Percentiles rank a stretch among this genome's conserved stretches.
Evolutionary conservation across 2,329 filamentous ascomycete genomes (phyloP).

Genomic region (Emericellopsis cladophorae): DNA sequence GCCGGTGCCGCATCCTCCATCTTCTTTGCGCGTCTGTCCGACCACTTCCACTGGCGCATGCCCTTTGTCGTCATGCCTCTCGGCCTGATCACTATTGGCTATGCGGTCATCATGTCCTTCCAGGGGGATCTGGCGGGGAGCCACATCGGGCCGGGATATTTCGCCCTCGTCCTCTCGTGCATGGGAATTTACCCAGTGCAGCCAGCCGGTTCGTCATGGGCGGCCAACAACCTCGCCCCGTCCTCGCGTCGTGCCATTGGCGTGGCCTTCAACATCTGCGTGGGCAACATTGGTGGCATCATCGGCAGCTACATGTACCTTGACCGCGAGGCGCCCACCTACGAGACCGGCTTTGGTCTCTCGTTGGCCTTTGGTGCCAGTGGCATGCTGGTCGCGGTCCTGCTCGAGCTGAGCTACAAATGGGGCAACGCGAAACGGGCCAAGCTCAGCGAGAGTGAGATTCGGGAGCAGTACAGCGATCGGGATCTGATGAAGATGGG

Average conservation of each 20-base stretch:
- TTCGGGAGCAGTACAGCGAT: slow-evolving; percentile 6
- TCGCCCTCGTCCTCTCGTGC: slow-evolving; percentile 61
- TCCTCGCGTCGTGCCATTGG: slow-evolving; percentile 51
- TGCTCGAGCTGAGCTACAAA: slow-evolving; percentile 14
- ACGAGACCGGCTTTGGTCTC: slow-evolving; percentile 17
- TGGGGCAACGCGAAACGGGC: slow-evolving; percentile 9
- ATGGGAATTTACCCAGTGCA: slow-evolving; percentile 67
- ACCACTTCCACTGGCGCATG: slow-evolving; percentile 51
- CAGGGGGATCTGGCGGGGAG: slow-evolving; percentile 45
- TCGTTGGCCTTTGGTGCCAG: slow-evolving; percentile 11
- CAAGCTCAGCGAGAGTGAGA: slow-evolving; percentile 8
- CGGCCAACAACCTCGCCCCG: slow-evolving; percentile 59
- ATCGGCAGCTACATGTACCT: slow-evolving; percentile 4
- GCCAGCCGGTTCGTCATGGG: slow-evolving; percentile 66
- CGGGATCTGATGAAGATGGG: slow-evolving; percentile 7
- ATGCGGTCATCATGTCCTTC: slow-evolving; percentile 52
- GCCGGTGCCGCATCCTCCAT: slow-evolving; percentile 52
- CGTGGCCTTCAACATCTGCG: slow-evolving; percentile 51
- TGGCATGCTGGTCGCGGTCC: slow-evolving; percentile 8
- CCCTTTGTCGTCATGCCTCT: slow-evolving; percentile 52
- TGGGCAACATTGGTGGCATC: slow-evolving; percentile 44
- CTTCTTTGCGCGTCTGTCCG: slow-evolving; percentile 50
- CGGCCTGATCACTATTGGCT: slow-evolving; percentile 48
- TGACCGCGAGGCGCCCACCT: slow-evolving; percentile 9
- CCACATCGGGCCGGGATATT: slow-evolving; percentile 49